Evolutionary conservation across 129 eudicot species (phyloP).

Genomic region (Calendula officinalis): DNA sequence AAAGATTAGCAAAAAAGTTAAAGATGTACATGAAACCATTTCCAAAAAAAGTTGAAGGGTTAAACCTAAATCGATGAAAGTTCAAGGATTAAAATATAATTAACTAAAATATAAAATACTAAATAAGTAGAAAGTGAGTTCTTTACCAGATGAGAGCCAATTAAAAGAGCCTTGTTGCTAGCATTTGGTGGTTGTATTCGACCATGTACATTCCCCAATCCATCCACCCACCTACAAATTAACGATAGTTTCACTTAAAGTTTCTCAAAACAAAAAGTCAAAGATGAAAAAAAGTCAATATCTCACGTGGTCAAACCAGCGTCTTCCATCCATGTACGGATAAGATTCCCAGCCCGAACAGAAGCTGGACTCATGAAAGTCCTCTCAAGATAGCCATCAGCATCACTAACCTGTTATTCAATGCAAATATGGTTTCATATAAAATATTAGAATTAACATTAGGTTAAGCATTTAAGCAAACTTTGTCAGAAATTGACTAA

Average conservation of each 20-base stretch:
- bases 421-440: constrained; percentile 1
- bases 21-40: no score
- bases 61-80: no score
- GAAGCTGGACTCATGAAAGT: constrained; percentile 95
- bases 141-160: constrained; percentile 93
- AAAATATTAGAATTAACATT: no score
- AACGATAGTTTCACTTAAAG: constrained; percentile 18
- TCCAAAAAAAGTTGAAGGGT: no score
- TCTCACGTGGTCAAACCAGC: constrained; percentile 94
- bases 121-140: constrained; percentile 12
- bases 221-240: constrained; percentile 87
- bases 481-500: no score
- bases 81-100: not conserved
- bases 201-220: constrained; percentile 95
- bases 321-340: constrained; percentile 92
- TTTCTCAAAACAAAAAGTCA: constrained; percentile 3
- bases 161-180: constrained; percentile 60
- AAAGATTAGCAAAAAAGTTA: not conserved
- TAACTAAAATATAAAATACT: not conserved
- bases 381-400: constrained; percentile 76
- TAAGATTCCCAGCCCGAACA: constrained; percentile 66
- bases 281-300: constrained; percentile 17
- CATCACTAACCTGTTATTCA: constrained; percentile 76
- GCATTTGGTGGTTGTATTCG: constrained; percentile 61
- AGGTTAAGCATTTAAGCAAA: no score